phyloP scores from a whole-genome alignment of 768 basidiomycete genomes.

The Amanita brunnescens region DNA sequence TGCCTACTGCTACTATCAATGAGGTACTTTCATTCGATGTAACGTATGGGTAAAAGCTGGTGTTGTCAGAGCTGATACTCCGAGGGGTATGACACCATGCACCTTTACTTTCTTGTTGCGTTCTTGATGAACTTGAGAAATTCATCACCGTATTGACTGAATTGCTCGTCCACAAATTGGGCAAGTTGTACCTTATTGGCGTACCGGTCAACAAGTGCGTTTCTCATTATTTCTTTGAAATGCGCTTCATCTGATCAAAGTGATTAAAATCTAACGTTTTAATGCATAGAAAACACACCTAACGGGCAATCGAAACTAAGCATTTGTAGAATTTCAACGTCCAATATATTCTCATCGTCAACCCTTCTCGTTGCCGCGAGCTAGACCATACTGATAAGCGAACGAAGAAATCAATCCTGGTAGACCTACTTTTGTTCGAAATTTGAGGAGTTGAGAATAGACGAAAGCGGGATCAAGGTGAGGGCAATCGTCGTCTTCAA shows the following conservation, averaged over 20 bases:
- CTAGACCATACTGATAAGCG: conserved; percentile 12
- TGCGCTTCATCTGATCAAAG: conserved; percentile 24
- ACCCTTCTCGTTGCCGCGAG: conserved; percentile 19
- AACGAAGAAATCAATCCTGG: neutral
- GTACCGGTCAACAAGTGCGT: conserved; percentile 22
- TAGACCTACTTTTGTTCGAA: neutral
- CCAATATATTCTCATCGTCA: conserved; percentile 24
- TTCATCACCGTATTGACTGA: conserved; percentile 23
- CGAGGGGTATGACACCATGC: neutral
- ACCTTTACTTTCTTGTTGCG: conserved; percentile 7
- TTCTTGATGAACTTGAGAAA: conserved; percentile 31
- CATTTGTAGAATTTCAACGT: conserved; percentile 26
- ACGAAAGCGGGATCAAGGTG: neutral
- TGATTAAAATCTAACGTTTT: neutral
- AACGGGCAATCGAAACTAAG: conserved; percentile 31
- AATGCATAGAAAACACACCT: conserved; percentile 21
- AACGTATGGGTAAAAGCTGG: neutral
- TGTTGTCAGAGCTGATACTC: neutral
- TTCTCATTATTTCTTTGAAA: conserved; percentile 28
- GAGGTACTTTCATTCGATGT: too few species aligned
- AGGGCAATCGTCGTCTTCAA: conserved; percentile 6
- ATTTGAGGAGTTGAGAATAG: neutral
- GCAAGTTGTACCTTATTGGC: conserved; percentile 37
- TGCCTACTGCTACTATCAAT: too few species aligned
- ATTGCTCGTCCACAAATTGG: conserved; percentile 23